Base-by-base conservation (phyloP, 257 asterid genomes). In the Anisodus tanguticus region DNA sequence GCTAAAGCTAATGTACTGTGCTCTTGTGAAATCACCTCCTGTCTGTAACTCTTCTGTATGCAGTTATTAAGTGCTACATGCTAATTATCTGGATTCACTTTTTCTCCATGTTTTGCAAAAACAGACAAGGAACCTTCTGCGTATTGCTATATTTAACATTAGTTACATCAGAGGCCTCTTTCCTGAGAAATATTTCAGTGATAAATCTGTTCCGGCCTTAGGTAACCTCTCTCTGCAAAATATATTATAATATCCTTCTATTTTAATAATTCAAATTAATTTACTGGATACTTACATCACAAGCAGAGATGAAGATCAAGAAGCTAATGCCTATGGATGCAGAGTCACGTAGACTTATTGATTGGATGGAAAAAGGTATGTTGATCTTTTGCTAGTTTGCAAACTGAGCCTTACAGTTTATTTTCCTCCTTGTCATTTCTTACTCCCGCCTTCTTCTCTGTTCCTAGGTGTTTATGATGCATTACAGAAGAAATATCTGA, bases 291-390 rank as follows among this genome's bases (percentile, higher is more conserved):
- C 45, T 88, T 81, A 60, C 54, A 70, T 68, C 82, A 72, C 66
- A 53, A 81, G 86, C 91, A 94, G 98, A 94, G 84, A 94, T 96
- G 98, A 96, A 96, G 93, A 93, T 96, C 67, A 96, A 96, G 91
- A 96, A 96, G 91, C 99, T 96, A 58, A 92, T 94, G 98, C 99
- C 99, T 49, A 87, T 96, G 94, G 99, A 94, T 91, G 94, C 95
- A 69, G 99, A 96, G 88, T 94, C 99, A 35, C 98, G 99, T 74
- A 88, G 99, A 84, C 94, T 96, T 74, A 92, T 96, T 87, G 99
- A 94, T 83, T 94, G 98, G 98, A 94, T 96, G 98, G 99, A 94
- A 92, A 94, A 96, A 96, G 99, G 99, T 87, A 82, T 82, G 86
- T 31, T 80, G 55, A 82, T 79, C 64, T 72, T 81, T 41, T 51